Base-by-base conservation (phyloP, 345 rosid species). In the Citrus unshiu region DNA sequence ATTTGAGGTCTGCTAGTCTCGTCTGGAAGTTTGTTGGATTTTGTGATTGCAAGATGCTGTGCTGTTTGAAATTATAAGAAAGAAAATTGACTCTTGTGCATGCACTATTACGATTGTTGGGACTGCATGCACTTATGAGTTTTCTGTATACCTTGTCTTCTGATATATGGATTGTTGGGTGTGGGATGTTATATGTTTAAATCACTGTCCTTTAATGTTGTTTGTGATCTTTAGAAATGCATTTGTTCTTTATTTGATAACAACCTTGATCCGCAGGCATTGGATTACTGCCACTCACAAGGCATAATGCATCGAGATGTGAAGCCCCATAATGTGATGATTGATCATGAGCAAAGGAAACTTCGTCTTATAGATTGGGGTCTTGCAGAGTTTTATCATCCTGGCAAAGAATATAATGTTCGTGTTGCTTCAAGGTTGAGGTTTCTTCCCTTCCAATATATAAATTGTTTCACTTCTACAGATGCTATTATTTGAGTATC, bases 231-330 rank as follows among this genome's bases (percentile, higher is more conserved):
- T 40, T 66, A 34, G 39, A 7, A 24, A 62, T 5, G 10, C 12
- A 37, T 54, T 58, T 2, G 5, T 12, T n/a, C 30, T 56, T 72
- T 9, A 35, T 13, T 16, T 34, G 34, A n/a, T 37, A 12, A 73
- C 9, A 21, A 70, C 67, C 40, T 70, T 84, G 34, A 63, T 79
- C 46, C 83, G 81, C 74, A 96, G 99, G 99, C 99, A 6, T 84
- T 96, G 90, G 99, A 94, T 84, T 93, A 87, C 82, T 94, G 99
- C 85, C 99, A 96, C 86, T 93, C 99, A 2, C 98, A 92, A 85
- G 99, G 99, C 71, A 95, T 95, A 69, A 95, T 95, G 99, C 99
- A 95, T 82, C 92, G 98, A 79, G 99, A 96, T 87, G 99, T 96
- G 81, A 96, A 94, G 84, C 99, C 99, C 22, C 99, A 96, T 84